These are phyloP conservation scores for Neurospora crassa DNA, from an alignment of 2,329 filamentous ascomycete genomes.

Conservation along the genomic window DNA sequence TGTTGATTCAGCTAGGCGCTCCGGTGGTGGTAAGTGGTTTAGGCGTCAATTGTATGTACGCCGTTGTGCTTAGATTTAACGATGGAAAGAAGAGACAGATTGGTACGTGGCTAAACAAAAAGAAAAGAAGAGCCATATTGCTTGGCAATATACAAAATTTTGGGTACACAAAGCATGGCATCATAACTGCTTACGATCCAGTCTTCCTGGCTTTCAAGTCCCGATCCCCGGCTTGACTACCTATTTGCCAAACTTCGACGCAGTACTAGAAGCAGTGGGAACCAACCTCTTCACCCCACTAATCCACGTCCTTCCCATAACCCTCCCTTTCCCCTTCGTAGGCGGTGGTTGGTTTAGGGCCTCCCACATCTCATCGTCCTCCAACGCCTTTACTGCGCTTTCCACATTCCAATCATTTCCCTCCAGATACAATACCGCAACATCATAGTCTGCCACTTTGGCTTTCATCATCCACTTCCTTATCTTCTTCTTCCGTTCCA, in stretches of 20 bases:
- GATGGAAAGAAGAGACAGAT: background rate
- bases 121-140: background rate
- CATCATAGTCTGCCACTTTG: conserved; percentile 68
- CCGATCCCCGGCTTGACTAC: background rate
- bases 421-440: conserved; percentile 66
- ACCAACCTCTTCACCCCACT: background rate
- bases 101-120: background rate
- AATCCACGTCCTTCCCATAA: background rate
- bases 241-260: background rate
- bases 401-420: conserved; percentile 59
- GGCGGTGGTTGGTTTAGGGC: too few species aligned
- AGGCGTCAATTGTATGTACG: background rate
- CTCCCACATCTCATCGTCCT: conserved; percentile 70
- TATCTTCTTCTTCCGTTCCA: conserved; percentile 58
- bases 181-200: background rate
- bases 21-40: background rate
- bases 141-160: background rate
- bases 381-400: conserved; percentile 51
- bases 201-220: background rate
- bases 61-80: background rate
- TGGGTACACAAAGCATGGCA: background rate
- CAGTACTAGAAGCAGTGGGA: background rate
- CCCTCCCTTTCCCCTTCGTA: conserved; percentile 5
- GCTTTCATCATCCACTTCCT: conserved; percentile 70
- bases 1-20: background rate